Evolutionary conservation across 768 basidiomycete species (phyloP).

Genomic region (Pleurotus cornucopiae): DNA sequence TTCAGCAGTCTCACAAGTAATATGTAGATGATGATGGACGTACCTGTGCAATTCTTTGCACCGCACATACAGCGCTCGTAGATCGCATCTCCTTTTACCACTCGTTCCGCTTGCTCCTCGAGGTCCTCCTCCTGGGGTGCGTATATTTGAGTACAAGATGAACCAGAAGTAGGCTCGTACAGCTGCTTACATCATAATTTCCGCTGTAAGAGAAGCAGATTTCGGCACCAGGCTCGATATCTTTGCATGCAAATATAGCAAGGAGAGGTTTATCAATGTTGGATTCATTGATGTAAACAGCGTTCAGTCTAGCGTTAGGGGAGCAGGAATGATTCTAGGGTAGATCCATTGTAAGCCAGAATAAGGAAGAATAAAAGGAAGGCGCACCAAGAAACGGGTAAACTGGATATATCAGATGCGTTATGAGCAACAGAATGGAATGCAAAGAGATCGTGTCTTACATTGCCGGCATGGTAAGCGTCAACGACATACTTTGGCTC

Average conservation of each 20-base stretch:
- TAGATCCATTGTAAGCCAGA: background rate
- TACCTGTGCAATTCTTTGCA: slow-evolving; percentile 46
- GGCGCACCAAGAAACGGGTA: slow-evolving; percentile 80
- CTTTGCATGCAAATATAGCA: slow-evolving; percentile 59
- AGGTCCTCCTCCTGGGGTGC: slow-evolving; percentile 9
- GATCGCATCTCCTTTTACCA: slow-evolving; percentile 34
- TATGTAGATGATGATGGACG: background rate
- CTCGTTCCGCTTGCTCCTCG: slow-evolving; percentile 7
- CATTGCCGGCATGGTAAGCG: slow-evolving; percentile 86
- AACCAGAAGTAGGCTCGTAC: too few species aligned
- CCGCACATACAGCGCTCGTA: slow-evolving; percentile 50
- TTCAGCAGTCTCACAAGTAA: too few species aligned
- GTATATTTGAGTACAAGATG: background rate
- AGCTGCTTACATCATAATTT: slow-evolving; percentile 33
- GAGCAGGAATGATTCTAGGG: slow-evolving; percentile 87
- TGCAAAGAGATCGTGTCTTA: slow-evolving; percentile 30
- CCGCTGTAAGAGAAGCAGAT: slow-evolving; percentile 77
- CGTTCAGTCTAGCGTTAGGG: slow-evolving; percentile 71
- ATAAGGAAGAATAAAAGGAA: background rate
- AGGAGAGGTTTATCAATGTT: slow-evolving; percentile 68
- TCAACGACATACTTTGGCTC: slow-evolving; percentile 60
- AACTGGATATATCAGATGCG: slow-evolving; percentile 46
- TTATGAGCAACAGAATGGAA: background rate
- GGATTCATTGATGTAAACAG: slow-evolving; percentile 77
- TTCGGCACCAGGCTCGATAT: slow-evolving; percentile 65